phyloP scores from a whole-genome alignment of 2,329 filamentous ascomycete genomes.

The Coniochaeta pulveracea region DNA sequence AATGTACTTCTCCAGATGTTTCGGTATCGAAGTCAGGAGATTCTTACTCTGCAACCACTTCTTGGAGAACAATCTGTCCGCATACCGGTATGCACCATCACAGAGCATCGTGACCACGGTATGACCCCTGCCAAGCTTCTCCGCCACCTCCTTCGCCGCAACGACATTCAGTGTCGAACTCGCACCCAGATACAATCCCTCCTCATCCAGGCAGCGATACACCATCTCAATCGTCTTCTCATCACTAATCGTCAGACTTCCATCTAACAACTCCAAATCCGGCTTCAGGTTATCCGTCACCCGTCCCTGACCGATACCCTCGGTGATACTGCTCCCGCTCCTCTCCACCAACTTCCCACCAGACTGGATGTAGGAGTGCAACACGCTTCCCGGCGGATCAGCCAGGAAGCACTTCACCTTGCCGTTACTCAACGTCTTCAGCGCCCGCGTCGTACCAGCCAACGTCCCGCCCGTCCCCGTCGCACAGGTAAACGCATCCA shows the following conservation, averaged over 20 bases:
- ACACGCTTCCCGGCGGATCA: constrained; percentile 84
- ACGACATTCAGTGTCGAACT: constrained; percentile 93
- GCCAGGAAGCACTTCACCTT: constrained; percentile 80
- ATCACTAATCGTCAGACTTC: constrained; percentile 72
- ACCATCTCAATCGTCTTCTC: constrained; percentile 98
- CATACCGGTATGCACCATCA: constrained; percentile 95
- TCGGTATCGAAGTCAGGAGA: constrained; percentile 67
- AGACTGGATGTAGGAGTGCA: constrained; percentile 83
- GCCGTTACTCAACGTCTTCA: constrained; percentile 73
- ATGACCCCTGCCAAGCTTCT: constrained; percentile 77
- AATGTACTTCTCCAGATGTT: constrained; percentile 85
- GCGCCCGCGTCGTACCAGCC: constrained; percentile 75
- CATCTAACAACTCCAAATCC: constrained; percentile 77
- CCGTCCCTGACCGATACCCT: constrained; percentile 93
- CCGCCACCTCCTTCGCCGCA: constrained; percentile 85
- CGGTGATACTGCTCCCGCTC: constrained; percentile 79
- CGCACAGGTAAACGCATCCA: constrained; percentile 92
- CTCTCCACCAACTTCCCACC: constrained; percentile 78
- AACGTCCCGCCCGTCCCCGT: constrained; percentile 89
- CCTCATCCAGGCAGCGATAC: constrained; percentile 89
- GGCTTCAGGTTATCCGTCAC: constrained; percentile 89
- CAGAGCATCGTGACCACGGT: constrained; percentile 91
- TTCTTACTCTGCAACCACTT: constrained; percentile 87
- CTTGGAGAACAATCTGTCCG: constrained; percentile 81
- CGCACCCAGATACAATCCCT: constrained; percentile 88